Evolutionary conservation across 257 asterid species (phyloP), one percentile per base, ranked within the genome.

Genomic region (Coffea canephora): DNA sequence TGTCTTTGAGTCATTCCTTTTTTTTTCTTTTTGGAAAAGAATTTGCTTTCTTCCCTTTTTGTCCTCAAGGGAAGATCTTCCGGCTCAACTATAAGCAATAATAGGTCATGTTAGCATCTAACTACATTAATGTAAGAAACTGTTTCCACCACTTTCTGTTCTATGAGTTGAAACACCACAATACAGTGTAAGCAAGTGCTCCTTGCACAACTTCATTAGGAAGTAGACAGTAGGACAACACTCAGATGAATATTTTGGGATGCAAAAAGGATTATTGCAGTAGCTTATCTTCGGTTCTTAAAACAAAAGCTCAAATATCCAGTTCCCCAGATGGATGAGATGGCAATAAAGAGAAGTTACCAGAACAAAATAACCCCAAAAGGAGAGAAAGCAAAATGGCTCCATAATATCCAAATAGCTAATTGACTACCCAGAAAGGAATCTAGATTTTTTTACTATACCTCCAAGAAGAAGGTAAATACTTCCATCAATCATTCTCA

Each of bases 401-500:
- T 16, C 69, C 61, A 59, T 65, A 31, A 77, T 3, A 41, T 57
- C 72, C 39, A 21, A 36, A 74, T 25, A 45, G 19, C 18, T 15
- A 34, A 41, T 43, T 82, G 59, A 18, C 10, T 31, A 45, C 25
- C 68, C 59, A 62, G 65, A 73, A 69, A 41, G 45, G 59, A 46
- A 73, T 43, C 43, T 31, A 43, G 1, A 52, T 16, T 66, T 45
- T 23, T 73, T 55, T 57, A 75, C 80, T 69, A 84, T 93, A 95
- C 99, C 99, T 90, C 99, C 99, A 70, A 88, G 91, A 84, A 95
- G 97, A 87, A 95, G 97, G 93, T 91, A 96, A 86, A 93, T 84
- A 87, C 96, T 92, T 80, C 99, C 99, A 85, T 95, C 98, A 57
- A 83, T 84, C 99, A 95, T 95, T 84, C 92, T 89, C 89, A 95